These are phyloP conservation scores for Amanita rubescens DNA, from an alignment of 768 basidiomycete genomes.

Conservation along the genomic window DNA sequence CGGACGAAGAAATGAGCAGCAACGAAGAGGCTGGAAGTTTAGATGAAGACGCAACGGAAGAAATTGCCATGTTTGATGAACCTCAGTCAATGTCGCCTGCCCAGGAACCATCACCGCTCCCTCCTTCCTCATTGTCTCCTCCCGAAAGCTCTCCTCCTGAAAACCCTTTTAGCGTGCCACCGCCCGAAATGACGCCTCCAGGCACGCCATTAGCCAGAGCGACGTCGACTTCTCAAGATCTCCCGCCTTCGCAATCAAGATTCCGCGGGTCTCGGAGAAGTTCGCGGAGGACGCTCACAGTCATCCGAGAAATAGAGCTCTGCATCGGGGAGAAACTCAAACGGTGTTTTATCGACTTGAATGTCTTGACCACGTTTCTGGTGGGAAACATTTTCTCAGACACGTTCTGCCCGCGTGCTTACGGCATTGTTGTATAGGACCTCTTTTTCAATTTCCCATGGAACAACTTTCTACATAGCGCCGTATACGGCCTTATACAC, in stretches of 20 bases:
- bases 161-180: slow-evolving; percentile 17
- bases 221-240: slow-evolving; percentile 16
- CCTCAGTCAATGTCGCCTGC: slow-evolving; percentile 27
- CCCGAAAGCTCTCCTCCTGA: no score
- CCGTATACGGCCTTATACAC: no score
- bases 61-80: no score
- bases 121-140: slow-evolving; percentile 25
- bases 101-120: slow-evolving; percentile 26
- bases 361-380: no score
- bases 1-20: slow-evolving; percentile 54
- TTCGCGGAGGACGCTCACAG: no score
- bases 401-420: not conserved
- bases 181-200: slow-evolving; percentile 23
- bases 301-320: slow-evolving; percentile 29
- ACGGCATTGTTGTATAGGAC: no score
- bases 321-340: slow-evolving; percentile 80
- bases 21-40: no score
- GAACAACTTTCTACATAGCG: no score
- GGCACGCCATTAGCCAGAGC: slow-evolving; percentile 18
- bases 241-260: no score
- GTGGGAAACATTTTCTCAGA: slow-evolving; percentile 26
- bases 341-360: slow-evolving; percentile 57
- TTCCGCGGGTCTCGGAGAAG: no score
- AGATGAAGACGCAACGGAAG: no score
- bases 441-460: no score